These are phyloP conservation scores for Pichia insulana DNA, from an alignment of 805 yeast genomes.

Conservation along the genomic window DNA sequence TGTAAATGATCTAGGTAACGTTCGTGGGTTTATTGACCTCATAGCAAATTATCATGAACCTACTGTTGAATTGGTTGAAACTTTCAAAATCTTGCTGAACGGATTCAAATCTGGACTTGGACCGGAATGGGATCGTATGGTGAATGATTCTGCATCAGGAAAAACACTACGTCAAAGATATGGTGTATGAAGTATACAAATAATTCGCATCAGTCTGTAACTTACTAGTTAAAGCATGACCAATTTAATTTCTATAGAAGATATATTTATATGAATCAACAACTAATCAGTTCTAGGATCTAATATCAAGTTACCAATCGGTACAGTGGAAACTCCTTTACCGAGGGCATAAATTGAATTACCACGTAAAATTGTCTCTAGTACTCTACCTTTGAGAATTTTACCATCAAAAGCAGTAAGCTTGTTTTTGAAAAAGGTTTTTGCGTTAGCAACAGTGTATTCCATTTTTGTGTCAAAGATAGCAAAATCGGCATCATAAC, in stretches of 20 bases:
- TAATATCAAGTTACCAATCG: constrained; percentile 52
- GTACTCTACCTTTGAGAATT: constrained; percentile 60
- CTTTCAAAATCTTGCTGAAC: constrained; percentile 36
- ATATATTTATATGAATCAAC: neutral
- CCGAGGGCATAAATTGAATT: constrained; percentile 49
- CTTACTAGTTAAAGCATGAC: too few species aligned
- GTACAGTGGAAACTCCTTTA: constrained; percentile 45
- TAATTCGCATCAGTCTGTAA: neutral
- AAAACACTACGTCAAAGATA: constrained; percentile 10
- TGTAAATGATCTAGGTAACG: constrained; percentile 35
- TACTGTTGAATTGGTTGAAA: constrained; percentile 33
- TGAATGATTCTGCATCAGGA: neutral
- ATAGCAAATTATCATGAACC: constrained; percentile 49
- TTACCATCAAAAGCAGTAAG: constrained; percentile 79
- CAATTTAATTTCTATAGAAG: neutral
- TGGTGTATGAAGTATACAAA: constrained; percentile 16
- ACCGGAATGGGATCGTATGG: constrained; percentile 19
- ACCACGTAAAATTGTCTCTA: constrained; percentile 77
- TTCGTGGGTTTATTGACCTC: constrained; percentile 49
- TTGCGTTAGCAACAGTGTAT: constrained; percentile 43
- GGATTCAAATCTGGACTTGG: constrained; percentile 44
- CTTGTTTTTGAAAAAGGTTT: constrained; percentile 73
- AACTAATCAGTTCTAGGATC: constrained; percentile 40
- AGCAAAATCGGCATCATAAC: constrained; percentile 83
- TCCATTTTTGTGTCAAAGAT: constrained; percentile 59